These are phyloP conservation scores for Gossypium bickii DNA, from an alignment of 345 rosid genomes.

Conservation along the genomic window DNA sequence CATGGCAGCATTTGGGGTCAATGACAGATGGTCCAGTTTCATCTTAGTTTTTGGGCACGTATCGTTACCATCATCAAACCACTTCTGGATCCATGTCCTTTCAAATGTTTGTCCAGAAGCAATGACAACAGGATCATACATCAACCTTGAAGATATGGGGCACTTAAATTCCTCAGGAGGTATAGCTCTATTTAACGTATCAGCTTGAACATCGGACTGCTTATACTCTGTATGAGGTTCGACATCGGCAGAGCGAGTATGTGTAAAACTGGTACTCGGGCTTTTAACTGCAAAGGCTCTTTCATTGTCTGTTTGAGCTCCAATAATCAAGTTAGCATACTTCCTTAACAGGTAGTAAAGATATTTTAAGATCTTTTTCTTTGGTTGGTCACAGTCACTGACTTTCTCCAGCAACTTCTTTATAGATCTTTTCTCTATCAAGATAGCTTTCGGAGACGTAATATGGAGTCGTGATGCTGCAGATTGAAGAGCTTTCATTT, in stretches of 20 bases:
- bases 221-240: conserved; percentile 18
- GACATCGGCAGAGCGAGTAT: conserved; percentile 24
- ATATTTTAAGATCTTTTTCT: conserved; percentile 42
- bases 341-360: conserved; percentile 55
- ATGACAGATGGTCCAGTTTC: conserved; percentile 34
- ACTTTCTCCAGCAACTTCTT: conserved; percentile 38
- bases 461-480: conserved; percentile 54
- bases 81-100: conserved; percentile 72
- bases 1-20: conserved; percentile 47
- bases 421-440: conserved; percentile 60
- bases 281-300: conserved; percentile 15
- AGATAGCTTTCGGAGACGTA: conserved; percentile 45
- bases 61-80: conserved; percentile 74
- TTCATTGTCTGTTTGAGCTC: conserved; percentile 36
- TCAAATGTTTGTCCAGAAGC: conserved; percentile 83
- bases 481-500: conserved; percentile 42
- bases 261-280: conserved; percentile 16
- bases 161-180: conserved; percentile 65
- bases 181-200: conserved; percentile 16
- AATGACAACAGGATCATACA: conserved; percentile 87
- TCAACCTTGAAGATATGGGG: conserved; percentile 61
- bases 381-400: conserved; percentile 33
- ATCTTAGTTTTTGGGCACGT: conserved; percentile 60
- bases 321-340: conserved; percentile 38
- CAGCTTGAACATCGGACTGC: conserved; percentile 24